These are phyloP conservation scores for Trichosanthes truncata DNA, from an alignment of 306 rosid species.

Conservation along the genomic window DNA sequence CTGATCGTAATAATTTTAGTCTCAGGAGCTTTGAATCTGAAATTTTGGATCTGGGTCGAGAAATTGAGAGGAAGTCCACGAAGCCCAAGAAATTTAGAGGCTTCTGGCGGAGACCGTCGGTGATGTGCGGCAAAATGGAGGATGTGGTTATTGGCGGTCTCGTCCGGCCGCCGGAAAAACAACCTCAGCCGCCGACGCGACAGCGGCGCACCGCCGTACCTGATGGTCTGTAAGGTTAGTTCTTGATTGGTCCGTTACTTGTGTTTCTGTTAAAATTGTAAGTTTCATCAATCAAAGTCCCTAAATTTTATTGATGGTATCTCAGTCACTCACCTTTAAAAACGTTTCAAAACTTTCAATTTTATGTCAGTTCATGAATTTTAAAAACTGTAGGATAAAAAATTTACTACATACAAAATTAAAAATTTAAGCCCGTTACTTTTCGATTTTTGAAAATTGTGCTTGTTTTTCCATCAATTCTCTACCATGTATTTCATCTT, in stretches of 20 bases:
- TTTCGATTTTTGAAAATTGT: no score
- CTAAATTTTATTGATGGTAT: no score
- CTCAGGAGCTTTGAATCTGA: background rate
- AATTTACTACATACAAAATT: no score
- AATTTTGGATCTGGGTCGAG: background rate
- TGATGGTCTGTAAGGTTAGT: background rate
- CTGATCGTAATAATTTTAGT: background rate
- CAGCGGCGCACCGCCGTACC: background rate
- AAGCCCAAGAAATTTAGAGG: background rate
- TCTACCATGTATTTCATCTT: no score
- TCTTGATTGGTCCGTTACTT: background rate
- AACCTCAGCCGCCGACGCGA: background rate
- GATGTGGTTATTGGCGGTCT: background rate
- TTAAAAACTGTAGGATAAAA: background rate
- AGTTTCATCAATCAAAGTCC: background rate
- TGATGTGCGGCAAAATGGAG: background rate
- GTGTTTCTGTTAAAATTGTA: background rate
- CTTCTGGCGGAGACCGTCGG: background rate
- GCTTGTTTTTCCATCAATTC: no score
- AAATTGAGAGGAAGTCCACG: background rate
- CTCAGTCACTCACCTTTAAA: no score
- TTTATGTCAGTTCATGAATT: background rate
- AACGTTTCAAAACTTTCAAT: background rate
- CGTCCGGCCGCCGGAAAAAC: background rate
- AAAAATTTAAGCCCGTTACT: no score